A percentile compares a stretch with the other conserved stretches of the same genome.
phyloP scores from a whole-genome alignment of 2,329 filamentous ascomycete species.

The Aspergillus felis region DNA sequence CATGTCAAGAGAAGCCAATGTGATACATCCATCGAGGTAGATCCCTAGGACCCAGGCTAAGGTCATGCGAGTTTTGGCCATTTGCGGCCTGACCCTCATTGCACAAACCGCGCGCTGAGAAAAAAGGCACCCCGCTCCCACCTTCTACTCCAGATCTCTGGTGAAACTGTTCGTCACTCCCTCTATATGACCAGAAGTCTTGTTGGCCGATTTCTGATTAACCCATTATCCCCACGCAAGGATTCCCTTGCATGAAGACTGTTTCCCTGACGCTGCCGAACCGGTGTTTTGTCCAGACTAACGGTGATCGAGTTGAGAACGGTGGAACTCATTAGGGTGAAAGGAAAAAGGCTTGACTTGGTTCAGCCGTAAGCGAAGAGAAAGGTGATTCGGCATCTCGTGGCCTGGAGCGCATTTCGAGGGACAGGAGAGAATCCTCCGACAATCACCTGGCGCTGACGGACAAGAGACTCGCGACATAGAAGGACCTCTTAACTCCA shows the following conservation, averaged over 20 bases:
- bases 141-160: not conserved
- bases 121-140: slow-evolving; percentile 15
- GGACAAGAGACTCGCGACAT: not conserved
- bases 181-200: not conserved
- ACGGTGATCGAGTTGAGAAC: not conserved
- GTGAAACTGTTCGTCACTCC: not conserved
- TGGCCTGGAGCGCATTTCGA: not conserved
- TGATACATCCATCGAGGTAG: slow-evolving; percentile 28
- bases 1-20: slow-evolving; percentile 25
- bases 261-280: not conserved
- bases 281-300: not conserved
- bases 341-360: not conserved
- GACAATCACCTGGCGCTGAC: not conserved
- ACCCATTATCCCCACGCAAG: not conserved
- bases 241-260: not conserved
- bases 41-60: slow-evolving; percentile 15
- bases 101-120: slow-evolving; percentile 17
- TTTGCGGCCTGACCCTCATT: slow-evolving; percentile 6
- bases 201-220: not conserved
- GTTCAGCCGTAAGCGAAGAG: not conserved
- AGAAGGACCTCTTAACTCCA: not conserved
- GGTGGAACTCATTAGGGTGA: not conserved
- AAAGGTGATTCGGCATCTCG: not conserved
- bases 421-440: not conserved
- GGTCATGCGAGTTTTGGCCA: slow-evolving; percentile 7